Evolutionary conservation across 73 alveolate species (phyloP), one percentile per base, ranked within the genome.

Genomic region (Paramecium octaurelia): DNA sequence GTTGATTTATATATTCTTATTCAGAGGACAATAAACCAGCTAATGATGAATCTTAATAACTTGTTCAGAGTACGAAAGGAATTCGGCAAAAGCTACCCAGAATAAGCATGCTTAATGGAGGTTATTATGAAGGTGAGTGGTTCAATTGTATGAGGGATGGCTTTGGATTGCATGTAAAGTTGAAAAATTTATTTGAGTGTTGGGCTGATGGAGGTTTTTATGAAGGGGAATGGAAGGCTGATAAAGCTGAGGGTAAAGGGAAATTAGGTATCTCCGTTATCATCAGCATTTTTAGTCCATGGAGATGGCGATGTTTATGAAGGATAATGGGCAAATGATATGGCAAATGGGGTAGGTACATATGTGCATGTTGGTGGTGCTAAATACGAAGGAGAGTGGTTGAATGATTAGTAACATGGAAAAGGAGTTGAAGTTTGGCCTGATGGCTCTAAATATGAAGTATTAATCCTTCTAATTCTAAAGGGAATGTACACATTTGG

Each of bases 301-400:
- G 94, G 95, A 18, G 96, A 93, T 92, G 96, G 96, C 12, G 95
- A 93, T 50, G 77, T 92, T 48, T 93, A 93, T 86, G 96, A 93
- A 31, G 97, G 97, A 9, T 16, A 38, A 34, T 93, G 97, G 96
- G 48, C 24, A 31, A 93, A 93, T 44, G 96, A 88, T 73, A 54
- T 92, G 43, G 97, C 96, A 23, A 93, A 96, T 95, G 99, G 99
- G 24, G 87, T 70, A 70, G 99, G 99, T 35, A 57, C 69, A 31
- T 95, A 84, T 90, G 40, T 58, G 23, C 96, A 77, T 77, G 73
- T 88, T 54, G 95, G 88, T 27, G 97, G 96, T 58, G 98, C 96
- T 48, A 93, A 60, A 86, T 97, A 97, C 88, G 97, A 93, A 43
- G 99, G 99, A 3, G 64, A 92, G n/a, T 97, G 98, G 98, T 50